Evolutionary conservation across 306 rosid species (phyloP).

Genomic region (Calophaca sinica): DNA sequence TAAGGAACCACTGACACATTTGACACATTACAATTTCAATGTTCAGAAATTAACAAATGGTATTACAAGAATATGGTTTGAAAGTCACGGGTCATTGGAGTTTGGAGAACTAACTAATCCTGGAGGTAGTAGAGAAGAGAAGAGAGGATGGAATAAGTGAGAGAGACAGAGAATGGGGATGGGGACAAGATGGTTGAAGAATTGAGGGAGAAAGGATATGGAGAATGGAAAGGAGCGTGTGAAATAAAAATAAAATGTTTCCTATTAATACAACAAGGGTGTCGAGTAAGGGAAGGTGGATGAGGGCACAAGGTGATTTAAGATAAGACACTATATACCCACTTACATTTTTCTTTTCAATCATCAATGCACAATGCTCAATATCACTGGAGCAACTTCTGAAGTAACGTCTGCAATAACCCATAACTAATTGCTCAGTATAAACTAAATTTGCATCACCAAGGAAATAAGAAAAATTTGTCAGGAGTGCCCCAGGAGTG

Average conservation of each 20-base stretch:
- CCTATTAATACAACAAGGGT: slow-evolving; percentile 64
- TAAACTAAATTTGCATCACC: slow-evolving; percentile 34
- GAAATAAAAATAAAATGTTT: slow-evolving; percentile 68
- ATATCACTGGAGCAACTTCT: slow-evolving; percentile 42
- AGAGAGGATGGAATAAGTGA: slow-evolving; percentile 51
- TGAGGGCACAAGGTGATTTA: slow-evolving; percentile 64
- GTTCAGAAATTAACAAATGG: no score
- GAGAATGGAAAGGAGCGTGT: slow-evolving; percentile 68
- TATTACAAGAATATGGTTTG: no score
- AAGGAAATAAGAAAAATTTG: slow-evolving; percentile 24
- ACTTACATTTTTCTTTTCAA: slow-evolving; percentile 63
- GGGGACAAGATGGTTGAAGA: slow-evolving; percentile 74
- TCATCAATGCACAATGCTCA: slow-evolving; percentile 68
- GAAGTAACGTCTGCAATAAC: slow-evolving; percentile 38
- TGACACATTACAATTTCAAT: no score
- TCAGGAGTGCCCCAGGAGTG: slow-evolving; percentile 54
- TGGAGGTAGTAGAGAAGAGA: slow-evolving; percentile 27
- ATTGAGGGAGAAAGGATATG: slow-evolving; percentile 60
- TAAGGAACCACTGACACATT: no score
- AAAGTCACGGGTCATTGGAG: slow-evolving; percentile 26
- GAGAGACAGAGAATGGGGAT: slow-evolving; percentile 56
- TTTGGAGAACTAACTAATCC: slow-evolving; percentile 21
- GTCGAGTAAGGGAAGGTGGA: slow-evolving; percentile 59
- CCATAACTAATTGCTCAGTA: slow-evolving; percentile 51
- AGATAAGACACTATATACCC: slow-evolving; percentile 47